Conservation (phyloP, 1,139 yeast genomes). For the Lodderomyces beijingensis region DNA sequence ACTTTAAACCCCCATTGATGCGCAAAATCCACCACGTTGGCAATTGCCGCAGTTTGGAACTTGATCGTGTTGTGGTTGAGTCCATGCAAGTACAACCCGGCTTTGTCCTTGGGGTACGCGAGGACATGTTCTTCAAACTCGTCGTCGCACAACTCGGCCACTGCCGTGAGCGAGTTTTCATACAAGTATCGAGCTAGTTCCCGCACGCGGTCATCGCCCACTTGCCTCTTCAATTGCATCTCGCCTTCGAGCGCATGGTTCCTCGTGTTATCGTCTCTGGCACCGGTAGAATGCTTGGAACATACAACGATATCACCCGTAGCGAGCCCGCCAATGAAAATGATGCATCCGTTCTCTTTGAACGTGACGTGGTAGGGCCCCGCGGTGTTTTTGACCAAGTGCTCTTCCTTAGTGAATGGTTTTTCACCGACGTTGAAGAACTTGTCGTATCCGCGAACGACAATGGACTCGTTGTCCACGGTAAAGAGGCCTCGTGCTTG, state of each 20-base stretch:
- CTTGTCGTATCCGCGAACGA: slow-evolving; percentile 88
- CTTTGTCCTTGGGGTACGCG: slow-evolving; percentile 57
- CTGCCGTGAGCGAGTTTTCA: slow-evolving; percentile 66
- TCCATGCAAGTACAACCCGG: slow-evolving; percentile 91
- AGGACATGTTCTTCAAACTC: slow-evolving; percentile 90
- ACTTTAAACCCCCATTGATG: slow-evolving; percentile 65
- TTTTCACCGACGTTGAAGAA: slow-evolving; percentile 82
- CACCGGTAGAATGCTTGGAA: slow-evolving; percentile 86
- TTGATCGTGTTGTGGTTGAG: slow-evolving; percentile 62
- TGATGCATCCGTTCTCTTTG: slow-evolving; percentile 93
- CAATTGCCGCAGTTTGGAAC: slow-evolving; percentile 65
- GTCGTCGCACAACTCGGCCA: slow-evolving; percentile 92
- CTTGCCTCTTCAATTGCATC: slow-evolving; percentile 49
- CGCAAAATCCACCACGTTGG: slow-evolving; percentile 58
- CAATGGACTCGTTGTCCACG: slow-evolving; percentile 41
- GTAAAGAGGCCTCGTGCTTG: slow-evolving; percentile 88
- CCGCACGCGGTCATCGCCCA: slow-evolving; percentile 29
- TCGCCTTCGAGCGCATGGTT: slow-evolving; percentile 82
- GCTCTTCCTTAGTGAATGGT: slow-evolving; percentile 44
- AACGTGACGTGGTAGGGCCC: slow-evolving; percentile 83
- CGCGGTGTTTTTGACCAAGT: slow-evolving; percentile 40
- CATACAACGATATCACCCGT: slow-evolving; percentile 78
- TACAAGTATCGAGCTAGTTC: slow-evolving; percentile 57
- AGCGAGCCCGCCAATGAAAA: slow-evolving; percentile 69
- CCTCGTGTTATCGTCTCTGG: slow-evolving; percentile 42